phyloP scores from a whole-genome alignment of 345 rosid species.

The Citrus sp. region DNA sequence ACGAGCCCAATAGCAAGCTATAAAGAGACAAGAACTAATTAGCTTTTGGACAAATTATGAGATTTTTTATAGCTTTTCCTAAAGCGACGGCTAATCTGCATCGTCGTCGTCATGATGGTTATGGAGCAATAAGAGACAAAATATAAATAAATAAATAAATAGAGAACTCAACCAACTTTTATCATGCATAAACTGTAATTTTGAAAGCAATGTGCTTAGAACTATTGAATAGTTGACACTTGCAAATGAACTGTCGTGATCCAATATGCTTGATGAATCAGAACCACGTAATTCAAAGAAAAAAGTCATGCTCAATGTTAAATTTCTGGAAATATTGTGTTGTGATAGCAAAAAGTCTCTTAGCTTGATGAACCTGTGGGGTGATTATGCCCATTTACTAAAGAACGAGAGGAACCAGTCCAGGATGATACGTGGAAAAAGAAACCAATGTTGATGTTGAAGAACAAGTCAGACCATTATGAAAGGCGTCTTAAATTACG shows the following conservation, averaged over 20 bases:
- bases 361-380: background rate
- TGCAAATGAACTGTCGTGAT: conserved; percentile 3
- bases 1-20: background rate
- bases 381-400: background rate
- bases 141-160: background rate
- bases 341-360: background rate
- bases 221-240: conserved; percentile 5
- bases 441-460: background rate
- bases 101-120: background rate
- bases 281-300: background rate
- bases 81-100: background rate
- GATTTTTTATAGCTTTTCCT: background rate
- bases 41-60: background rate
- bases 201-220: conserved; percentile 1
- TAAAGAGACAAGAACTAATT: background rate
- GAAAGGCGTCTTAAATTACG: background rate
- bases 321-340: conserved; percentile 7
- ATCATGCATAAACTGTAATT: background rate
- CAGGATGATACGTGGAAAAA: background rate
- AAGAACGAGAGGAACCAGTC: background rate
- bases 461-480: background rate
- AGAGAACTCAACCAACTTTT: background rate
- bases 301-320: background rate
- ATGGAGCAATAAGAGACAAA: background rate
- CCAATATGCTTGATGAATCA: conserved; percentile 12